Evolutionary conservation across 179 eudicot genomes (phyloP).

Genomic region (Silene coronaria): DNA sequence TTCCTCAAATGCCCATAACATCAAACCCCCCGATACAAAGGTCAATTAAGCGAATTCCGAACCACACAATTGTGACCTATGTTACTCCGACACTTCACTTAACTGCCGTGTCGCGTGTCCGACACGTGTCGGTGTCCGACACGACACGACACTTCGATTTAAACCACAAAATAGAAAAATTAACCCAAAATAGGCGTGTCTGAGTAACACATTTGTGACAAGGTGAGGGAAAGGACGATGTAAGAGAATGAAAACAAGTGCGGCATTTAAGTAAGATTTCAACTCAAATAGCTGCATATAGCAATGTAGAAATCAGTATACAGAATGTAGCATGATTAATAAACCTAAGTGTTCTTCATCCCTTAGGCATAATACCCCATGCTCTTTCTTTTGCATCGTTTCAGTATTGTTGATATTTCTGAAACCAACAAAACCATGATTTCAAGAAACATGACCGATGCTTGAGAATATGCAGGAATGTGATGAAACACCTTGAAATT

Average conservation of each 20-base stretch:
- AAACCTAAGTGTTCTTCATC: slow-evolving; percentile 44
- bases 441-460: not conserved
- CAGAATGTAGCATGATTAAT: slow-evolving; percentile 44
- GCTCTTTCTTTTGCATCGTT: slow-evolving; percentile 50
- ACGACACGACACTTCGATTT: no score
- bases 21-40: no score
- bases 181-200: no score
- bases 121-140: no score
- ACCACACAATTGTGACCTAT: no score
- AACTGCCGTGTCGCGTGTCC: no score
- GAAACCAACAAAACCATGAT: slow-evolving; percentile 16
- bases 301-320: not conserved
- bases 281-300: slow-evolving; percentile 22
- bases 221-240: slow-evolving; percentile 28
- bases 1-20: not conserved
- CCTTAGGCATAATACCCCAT: slow-evolving; percentile 54
- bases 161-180: no score
- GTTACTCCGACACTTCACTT: no score
- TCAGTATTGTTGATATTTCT: slow-evolving; percentile 18
- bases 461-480: slow-evolving; percentile 8
- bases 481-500: not conserved
- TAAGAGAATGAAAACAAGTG: slow-evolving; percentile 26
- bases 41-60: no score
- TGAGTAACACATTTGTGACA: no score
- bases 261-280: not conserved